Base-by-base conservation (phyloP, 2,329 filamentous ascomycete species). In the Fusarium tricinctum region DNA sequence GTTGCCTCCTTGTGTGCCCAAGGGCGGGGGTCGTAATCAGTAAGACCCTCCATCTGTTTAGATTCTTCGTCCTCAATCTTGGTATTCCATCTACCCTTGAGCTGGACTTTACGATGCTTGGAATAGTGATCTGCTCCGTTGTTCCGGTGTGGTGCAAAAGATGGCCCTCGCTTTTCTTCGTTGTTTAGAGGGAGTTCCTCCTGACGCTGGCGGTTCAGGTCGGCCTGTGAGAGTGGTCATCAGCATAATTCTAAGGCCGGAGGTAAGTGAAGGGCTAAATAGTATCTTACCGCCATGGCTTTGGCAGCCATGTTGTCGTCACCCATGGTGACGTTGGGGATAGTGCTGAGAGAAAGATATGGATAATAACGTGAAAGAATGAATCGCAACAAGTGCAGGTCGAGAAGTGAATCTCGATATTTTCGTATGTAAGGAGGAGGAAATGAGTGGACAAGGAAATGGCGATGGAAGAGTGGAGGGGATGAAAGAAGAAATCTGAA, bases 161-260 rank as follows among this genome's bases (percentile, higher is more conserved):
- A 59, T 9, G 58, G 62, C 1, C 66, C 63, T 30, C 30, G 53
- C 6, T 28, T 71, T 20, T 40, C 19, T 10, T 58, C 8, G 1
- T 35, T 6, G 8, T 61, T 73, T 2, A 75, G 32, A 9, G 73
- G 73, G 3, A 75, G 61, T 12, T 75, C 73, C 2, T 75, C 70
- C 33, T 75, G 73, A 2, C 73, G 65, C 4, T 17, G 6, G 3
- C 71, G 73, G 26, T 63, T 51, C 4, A 75, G 58, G 28, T 75
- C 73, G 43, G 64, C 66, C 73, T 75, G 35, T 17, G 22, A 49
- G 46, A 43, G 14, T 5, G 17, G 3, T 22, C 17, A 33, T 15
- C 22, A 23, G 14, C 12, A 52, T n/a, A 19, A 8, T 8, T 12
- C 17, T 7, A n/a, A n/a, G 17, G 5, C 9, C 17, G 28, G 19